Evolutionary conservation across 1,139 yeast species (phyloP).

Genomic region (Kurtzmaniella quercitrusa): DNA sequence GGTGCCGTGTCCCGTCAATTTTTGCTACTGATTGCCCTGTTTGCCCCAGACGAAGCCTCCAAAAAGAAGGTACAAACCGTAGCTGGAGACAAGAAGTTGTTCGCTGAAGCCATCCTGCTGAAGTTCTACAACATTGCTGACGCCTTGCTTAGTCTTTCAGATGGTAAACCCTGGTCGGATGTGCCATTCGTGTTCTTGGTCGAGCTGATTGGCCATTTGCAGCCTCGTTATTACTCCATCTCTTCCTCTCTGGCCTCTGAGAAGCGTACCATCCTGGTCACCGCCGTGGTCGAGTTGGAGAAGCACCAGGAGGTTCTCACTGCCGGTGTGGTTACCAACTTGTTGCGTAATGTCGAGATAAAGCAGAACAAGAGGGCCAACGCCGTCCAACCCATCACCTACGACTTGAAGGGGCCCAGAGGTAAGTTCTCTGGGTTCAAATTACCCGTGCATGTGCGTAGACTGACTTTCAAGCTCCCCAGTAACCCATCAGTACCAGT

Average conservation of each 20-base stretch:
- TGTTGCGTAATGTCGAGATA: constrained; percentile 68
- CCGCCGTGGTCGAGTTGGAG: constrained; percentile 89
- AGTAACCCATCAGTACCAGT: constrained; percentile 78
- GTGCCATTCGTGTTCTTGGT: constrained; percentile 84
- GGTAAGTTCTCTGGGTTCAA: constrained; percentile 49
- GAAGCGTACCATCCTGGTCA: constrained; percentile 70
- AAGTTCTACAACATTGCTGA: constrained; percentile 74
- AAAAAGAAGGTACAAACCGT: constrained; percentile 50
- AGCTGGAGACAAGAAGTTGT: constrained; percentile 64
- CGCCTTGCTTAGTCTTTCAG: constrained; percentile 58
- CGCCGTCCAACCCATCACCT: constrained; percentile 48
- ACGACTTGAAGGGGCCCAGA: constrained; percentile 82
- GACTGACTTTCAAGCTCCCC: constrained; percentile 94
- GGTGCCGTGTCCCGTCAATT: constrained; percentile 94
- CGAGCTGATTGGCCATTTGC: constrained; percentile 76
- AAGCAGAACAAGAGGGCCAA: constrained; percentile 48
- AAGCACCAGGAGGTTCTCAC: constrained; percentile 41
- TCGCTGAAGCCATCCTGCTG: constrained; percentile 59
- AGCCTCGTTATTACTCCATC: constrained; percentile 94
- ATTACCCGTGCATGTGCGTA: constrained; percentile 89
- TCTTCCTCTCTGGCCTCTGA: constrained; percentile 85
- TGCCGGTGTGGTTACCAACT: constrained; percentile 89
- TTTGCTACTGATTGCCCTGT: constrained; percentile 70
- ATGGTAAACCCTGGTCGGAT: constrained; percentile 59
- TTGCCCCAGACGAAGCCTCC: constrained; percentile 68